Evolutionary conservation across 208 protist genomes (phyloP).

Genomic region (Crithidia sp.): DNA sequence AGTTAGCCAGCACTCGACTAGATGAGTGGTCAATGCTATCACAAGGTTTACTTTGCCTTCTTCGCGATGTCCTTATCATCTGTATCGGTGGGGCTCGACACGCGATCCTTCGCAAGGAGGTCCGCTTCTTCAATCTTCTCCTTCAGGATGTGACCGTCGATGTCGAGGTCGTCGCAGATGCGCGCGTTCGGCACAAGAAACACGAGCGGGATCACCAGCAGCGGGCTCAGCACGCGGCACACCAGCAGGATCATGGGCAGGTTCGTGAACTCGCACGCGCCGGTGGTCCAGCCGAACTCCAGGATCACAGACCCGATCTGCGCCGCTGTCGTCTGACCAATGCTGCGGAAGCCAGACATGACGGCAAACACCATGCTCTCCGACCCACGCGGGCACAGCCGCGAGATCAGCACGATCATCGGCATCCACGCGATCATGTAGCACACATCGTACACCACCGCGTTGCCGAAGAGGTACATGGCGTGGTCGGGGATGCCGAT

Average conservation of each 20-base stretch:
- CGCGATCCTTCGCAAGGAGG: not conserved
- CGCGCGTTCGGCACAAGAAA: constrained; percentile 66
- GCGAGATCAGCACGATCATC: constrained; percentile 69
- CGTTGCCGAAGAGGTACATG: constrained; percentile 66
- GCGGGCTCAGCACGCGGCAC: constrained; percentile 47
- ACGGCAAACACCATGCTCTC: constrained; percentile 78
- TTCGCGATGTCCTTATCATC: not conserved
- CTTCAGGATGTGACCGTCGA: constrained; percentile 45
- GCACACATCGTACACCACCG: constrained; percentile 56
- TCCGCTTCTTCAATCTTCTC: not conserved
- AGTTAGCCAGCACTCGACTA: too few relatives aligned
- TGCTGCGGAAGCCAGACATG: constrained; percentile 75
- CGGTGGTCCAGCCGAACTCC: constrained; percentile 47
- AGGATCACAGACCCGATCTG: constrained; percentile 50
- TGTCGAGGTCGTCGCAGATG: constrained; percentile 61
- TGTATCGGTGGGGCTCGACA: not conserved
- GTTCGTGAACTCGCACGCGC: constrained; percentile 67
- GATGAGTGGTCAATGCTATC: constrained; percentile 1
- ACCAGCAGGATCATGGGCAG: constrained; percentile 58
- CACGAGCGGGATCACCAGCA: constrained; percentile 54
- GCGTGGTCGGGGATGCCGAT: constrained; percentile 49
- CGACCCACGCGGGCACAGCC: constrained; percentile 73
- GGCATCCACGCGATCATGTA: constrained; percentile 78
- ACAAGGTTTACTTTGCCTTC: not conserved
- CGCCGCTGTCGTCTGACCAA: constrained; percentile 47